Evolutionary conservation across 2,329 filamentous ascomycete genomes (phyloP), one percentile per base, ranked within the genome.

Genomic region (Gaeumannomyces sp.): DNA sequence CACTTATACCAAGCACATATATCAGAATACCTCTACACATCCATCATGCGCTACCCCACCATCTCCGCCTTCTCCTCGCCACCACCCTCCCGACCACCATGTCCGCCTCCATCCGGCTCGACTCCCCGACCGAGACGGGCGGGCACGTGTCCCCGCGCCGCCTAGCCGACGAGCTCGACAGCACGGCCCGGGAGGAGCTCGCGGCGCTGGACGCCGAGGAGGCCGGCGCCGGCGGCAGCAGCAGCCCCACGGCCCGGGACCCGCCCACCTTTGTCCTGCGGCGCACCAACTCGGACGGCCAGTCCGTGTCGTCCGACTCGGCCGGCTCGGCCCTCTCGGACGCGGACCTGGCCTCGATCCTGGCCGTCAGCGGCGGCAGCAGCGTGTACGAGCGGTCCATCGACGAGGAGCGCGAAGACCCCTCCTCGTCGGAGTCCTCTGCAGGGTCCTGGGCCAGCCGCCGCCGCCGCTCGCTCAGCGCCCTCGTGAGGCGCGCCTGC

Each of bases 361-460:
- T 53, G 45, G 45, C 45, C 45, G 45, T 53, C 22, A 53, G 45
- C 22, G 45, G 45, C 45, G 45, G 45, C 66, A 81, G 76, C 67
- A 79, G 78, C 31, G 72, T 81, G 1, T 88, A 83, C 70, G 77
- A 72, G 1, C 82, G 84, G 3, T 74, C 72, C 35, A 70, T 85
- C 38, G 45, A 53, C 19, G 45, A 53, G 45, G 45, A 53, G 45
- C 19, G 45, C 45, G 45, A n/a, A 6, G 45, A 53, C 14, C 16
- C 22, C 19, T 7, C 19, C 19, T 10, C 8, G 19, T n/a, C 45
- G 19, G 45, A n/a, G n/a, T n/a, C 45, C 35, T 4, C 31, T 11
- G 14, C 5, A 8, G 38, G 7, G 19, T 53, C 45, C 16, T 53
- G 45, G 45, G 45, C 45, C 45, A 53, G 45, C 45, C 45, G 45